Percentiles rank a stretch among this genome's conserved stretches.
phyloP scores from a whole-genome alignment of 176 grass and related monocot genomes.

The barley (Hordeum vulgare) region MorexV3_pseudomolecules_assembly NC_058523.1:86784971-86785470 shows the following conservation, averaged over 20 bases:
- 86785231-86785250: not conserved
- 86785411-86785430: not conserved
- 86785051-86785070: too few species aligned
- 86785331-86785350: not conserved
- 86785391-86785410: not conserved
- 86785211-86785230: not conserved
- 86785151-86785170: not conserved
- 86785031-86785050: too few species aligned
- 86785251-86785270: not conserved
- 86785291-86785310: not conserved
- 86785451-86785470: conserved; percentile 5
- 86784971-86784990: too few species aligned
- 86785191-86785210: not conserved
- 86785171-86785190: too few species aligned
- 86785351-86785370: not conserved
- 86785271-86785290: not conserved
- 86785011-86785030: too few species aligned
- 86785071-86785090: too few species aligned
- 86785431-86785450: not conserved
- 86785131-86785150: not conserved
- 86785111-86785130: not conserved
- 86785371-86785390: not conserved
- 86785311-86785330: not conserved
- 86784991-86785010: too few species aligned
- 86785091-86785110: too few species aligned